phyloP scores from a whole-genome alignment of 1,284 basidiomycete species.

The Coriolopsis trogii region DNA sequence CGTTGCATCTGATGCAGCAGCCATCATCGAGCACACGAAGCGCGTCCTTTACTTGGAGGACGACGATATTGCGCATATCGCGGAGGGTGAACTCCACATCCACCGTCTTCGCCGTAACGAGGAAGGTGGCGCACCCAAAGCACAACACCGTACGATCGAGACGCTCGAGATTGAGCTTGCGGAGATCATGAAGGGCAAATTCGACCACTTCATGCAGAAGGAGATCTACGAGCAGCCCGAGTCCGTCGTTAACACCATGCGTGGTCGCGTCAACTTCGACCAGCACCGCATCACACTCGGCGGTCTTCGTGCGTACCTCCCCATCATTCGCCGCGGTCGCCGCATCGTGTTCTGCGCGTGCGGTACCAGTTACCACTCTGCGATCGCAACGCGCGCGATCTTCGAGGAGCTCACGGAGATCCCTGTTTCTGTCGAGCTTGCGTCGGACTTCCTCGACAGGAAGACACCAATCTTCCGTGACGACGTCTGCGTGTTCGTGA shows the following conservation, averaged over 20 bases:
- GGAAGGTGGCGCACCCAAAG: slow-evolving; percentile 66
- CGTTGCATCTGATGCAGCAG: slow-evolving; percentile 96
- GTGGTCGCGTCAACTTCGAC: slow-evolving; percentile 99
- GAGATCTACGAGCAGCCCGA: slow-evolving; percentile 99
- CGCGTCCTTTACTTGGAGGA: slow-evolving; percentile 98
- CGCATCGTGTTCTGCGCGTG: slow-evolving; percentile 98
- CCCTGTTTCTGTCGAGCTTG: slow-evolving; percentile 96
- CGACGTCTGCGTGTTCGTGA: slow-evolving; percentile 96
- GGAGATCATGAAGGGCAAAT: slow-evolving; percentile 99
- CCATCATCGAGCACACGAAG: slow-evolving; percentile 99
- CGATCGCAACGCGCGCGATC: slow-evolving; percentile 95
- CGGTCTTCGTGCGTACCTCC: slow-evolving; percentile 93
- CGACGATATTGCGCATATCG: slow-evolving; percentile 98
- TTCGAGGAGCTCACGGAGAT: slow-evolving; percentile 99
- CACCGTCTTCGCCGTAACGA: slow-evolving; percentile 93
- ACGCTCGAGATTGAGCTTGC: slow-evolving; percentile 98
- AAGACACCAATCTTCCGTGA: slow-evolving; percentile 99
- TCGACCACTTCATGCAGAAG: slow-evolving; percentile 99
- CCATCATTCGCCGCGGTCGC: slow-evolving; percentile 93
- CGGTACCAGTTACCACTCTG: slow-evolving; percentile 98
- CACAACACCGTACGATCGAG: slow-evolving; percentile 94
- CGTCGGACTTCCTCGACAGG: slow-evolving; percentile 98
- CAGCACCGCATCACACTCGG: slow-evolving; percentile 90
- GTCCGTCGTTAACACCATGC: slow-evolving; percentile 99
- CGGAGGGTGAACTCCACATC: slow-evolving; percentile 97